These are phyloP conservation scores for Starmera amethionina DNA, from an alignment of 805 yeast species.

Conservation along the genomic window DNA sequence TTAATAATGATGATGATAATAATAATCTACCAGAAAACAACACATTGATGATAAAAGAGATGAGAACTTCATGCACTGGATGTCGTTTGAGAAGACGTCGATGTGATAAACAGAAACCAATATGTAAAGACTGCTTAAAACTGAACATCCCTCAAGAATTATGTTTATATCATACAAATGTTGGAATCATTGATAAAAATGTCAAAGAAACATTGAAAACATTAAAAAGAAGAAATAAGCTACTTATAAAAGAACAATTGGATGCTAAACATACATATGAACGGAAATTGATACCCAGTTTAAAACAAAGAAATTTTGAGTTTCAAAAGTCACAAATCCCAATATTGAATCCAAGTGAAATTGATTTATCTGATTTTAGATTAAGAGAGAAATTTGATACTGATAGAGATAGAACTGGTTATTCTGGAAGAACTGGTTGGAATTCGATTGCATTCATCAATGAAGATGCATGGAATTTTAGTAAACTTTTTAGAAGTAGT, in stretches of 20 bases:
- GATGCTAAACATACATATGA: not conserved
- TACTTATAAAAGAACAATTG: not conserved
- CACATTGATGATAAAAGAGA: too few relatives aligned
- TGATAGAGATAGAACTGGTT: not conserved
- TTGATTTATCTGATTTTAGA: not conserved
- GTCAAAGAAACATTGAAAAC: not conserved
- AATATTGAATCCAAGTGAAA: too few relatives aligned
- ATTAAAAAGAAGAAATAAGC: not conserved
- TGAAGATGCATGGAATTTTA: too few relatives aligned
- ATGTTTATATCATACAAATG: not conserved
- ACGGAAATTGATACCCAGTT: not conserved
- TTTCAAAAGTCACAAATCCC: too few relatives aligned
- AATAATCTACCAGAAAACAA: too few relatives aligned
- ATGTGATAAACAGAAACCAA: not conserved
- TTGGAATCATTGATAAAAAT: not conserved
- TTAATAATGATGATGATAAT: too few relatives aligned
- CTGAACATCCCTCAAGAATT: not conserved
- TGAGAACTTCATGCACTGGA: not conserved
- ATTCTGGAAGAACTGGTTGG: not conserved
- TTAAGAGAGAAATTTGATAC: not conserved
- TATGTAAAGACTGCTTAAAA: not conserved
- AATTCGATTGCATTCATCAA: too few relatives aligned
- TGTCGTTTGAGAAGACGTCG: not conserved
- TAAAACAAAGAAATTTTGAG: not conserved
- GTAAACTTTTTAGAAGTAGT: too few relatives aligned